Conservation (phyloP, 257 asterid genomes). For the Verbena officinalis region DNA sequence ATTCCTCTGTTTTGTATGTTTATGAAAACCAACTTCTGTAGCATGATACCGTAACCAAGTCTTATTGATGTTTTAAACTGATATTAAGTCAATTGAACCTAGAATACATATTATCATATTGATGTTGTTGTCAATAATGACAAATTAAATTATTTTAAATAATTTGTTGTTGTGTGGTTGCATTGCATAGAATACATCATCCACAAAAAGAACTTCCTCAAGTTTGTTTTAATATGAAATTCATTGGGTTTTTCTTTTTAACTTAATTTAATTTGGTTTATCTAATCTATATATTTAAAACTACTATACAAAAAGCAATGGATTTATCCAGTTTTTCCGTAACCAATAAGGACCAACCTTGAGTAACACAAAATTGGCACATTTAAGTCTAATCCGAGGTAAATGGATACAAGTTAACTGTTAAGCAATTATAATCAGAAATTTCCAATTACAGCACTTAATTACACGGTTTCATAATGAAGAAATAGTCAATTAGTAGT, state of each 20-base stretch:
- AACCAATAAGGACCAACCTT: too few relatives aligned
- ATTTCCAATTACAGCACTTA: not conserved
- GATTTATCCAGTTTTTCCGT: too few relatives aligned
- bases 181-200: too few relatives aligned
- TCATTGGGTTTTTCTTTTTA: too few relatives aligned
- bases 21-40: slow-evolving; percentile 11
- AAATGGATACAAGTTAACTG: not conserved
- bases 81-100: not conserved
- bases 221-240: too few relatives aligned
- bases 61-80: slow-evolving; percentile 15
- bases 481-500: slow-evolving; percentile 7
- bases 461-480: not conserved
- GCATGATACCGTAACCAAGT: slow-evolving; percentile 9
- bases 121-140: not conserved
- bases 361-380: not conserved
- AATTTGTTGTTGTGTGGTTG: slow-evolving; percentile 15
- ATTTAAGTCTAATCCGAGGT: not conserved
- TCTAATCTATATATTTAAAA: too few relatives aligned
- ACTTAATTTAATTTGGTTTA: too few relatives aligned
- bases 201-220: not conserved
- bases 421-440: not conserved
- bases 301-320: too few relatives aligned
- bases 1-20: not conserved
- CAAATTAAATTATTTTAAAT: not conserved
- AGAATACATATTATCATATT: slow-evolving; percentile 9